phyloP scores from a whole-genome alignment of 2,329 filamentous ascomycete genomes.

The Neoarthrinium moseri region DNA sequence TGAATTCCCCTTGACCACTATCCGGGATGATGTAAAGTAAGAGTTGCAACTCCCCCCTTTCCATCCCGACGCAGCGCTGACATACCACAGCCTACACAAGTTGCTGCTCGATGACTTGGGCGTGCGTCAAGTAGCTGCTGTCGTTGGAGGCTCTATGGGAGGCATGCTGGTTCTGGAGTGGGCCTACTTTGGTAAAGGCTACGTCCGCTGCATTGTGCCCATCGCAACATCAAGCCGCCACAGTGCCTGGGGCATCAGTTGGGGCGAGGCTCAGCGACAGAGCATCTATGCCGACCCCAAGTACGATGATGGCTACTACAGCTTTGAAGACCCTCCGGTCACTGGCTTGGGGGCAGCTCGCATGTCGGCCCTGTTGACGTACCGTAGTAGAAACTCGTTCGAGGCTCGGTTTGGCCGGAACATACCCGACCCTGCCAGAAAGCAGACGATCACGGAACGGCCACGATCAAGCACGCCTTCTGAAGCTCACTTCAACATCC shows the following conservation, averaged over 20 bases:
- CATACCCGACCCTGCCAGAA: constrained; percentile 78
- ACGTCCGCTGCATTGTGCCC: constrained; percentile 76
- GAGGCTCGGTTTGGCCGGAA: constrained; percentile 94
- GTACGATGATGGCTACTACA: constrained; percentile 95
- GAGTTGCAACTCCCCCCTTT: constrained; percentile 28
- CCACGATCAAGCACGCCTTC: constrained; percentile 61
- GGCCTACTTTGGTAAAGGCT: constrained; percentile 86
- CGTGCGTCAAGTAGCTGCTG: constrained; percentile 73
- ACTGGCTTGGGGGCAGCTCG: constrained; percentile 89
- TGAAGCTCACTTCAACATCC: constrained; percentile 75
- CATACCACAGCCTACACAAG: constrained; percentile 64
- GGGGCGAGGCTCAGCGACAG: constrained; percentile 85
- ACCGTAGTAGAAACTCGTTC: constrained; percentile 95
- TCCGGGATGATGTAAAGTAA: constrained; percentile 92
- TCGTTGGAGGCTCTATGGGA: constrained; percentile 81
- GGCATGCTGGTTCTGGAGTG: constrained; percentile 91
- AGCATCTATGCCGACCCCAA: constrained; percentile 98
- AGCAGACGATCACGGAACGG: constrained; percentile 76
- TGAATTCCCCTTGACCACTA: constrained; percentile 93
- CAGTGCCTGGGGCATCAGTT: constrained; percentile 88
- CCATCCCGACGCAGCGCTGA: constrained; percentile 17
- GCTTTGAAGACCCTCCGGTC: constrained; percentile 80
- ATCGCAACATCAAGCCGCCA: constrained; percentile 84
- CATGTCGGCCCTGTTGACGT: constrained; percentile 95
- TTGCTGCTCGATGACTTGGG: constrained; percentile 78